Conservation (phyloP, 2,329 filamentous ascomycete species). For the Fusarium zealandicum region DNA sequence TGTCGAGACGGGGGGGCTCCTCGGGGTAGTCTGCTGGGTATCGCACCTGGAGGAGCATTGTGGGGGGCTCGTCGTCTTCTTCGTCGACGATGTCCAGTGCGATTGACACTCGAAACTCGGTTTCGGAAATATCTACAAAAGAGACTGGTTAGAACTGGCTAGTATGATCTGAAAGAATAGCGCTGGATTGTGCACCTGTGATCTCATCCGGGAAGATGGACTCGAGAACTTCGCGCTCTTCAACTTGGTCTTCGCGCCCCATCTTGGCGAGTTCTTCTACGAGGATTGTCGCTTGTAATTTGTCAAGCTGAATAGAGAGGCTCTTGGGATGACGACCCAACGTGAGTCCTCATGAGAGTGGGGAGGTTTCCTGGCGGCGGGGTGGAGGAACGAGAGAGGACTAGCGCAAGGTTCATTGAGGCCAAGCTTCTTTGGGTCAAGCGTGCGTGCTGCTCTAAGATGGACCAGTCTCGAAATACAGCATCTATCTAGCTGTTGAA, state of each 20-base stretch:
- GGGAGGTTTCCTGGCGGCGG: constrained; percentile 40
- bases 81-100: constrained; percentile 78
- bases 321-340: constrained; percentile 22
- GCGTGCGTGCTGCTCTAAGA: too few species aligned
- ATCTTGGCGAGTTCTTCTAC: constrained; percentile 48
- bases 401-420: constrained; percentile 22
- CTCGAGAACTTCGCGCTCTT: constrained; percentile 96
- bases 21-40: constrained; percentile 95
- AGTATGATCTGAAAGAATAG: background rate
- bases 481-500: too few species aligned
- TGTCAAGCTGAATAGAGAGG: constrained; percentile 5
- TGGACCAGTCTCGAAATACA: too few species aligned
- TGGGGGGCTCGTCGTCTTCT: constrained; percentile 70
- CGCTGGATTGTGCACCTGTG: constrained; percentile 65
- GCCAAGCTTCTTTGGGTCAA: too few species aligned
- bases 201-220: constrained; percentile 99
- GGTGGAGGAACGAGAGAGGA: constrained; percentile 33
- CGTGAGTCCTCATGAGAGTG: constrained; percentile 36
- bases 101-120: constrained; percentile 85
- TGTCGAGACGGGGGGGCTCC: constrained; percentile 80
- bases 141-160: constrained; percentile 18
- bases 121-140: constrained; percentile 81
- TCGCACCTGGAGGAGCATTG: constrained; percentile 81
- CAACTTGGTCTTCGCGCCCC: constrained; percentile 86
- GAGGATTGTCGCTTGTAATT: constrained; percentile 13